Base-by-base conservation (phyloP, 2,329 filamentous ascomycete genomes). In the Pyrenophora graminea region DNA sequence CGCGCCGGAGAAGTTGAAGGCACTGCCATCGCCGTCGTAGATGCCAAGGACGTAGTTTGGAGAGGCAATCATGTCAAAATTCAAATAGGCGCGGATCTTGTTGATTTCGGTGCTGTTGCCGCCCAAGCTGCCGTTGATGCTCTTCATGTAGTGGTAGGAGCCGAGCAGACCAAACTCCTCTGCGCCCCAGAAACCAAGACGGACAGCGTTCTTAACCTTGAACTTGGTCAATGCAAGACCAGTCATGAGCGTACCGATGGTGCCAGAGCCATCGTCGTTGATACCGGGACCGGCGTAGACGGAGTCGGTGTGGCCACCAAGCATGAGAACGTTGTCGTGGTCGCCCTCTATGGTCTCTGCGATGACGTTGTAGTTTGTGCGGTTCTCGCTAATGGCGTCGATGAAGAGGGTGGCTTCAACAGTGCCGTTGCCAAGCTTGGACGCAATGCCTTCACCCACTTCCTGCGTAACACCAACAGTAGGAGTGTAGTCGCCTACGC, bases 401-500 rank as follows among this genome's bases (percentile, higher is more conserved):
- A 81, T 72, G 31, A 64, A 61, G 34, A 81, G 62, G 7, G 45
- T 57, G 6, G 62, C 69, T 9, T 56, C 39, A 13, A 74, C 63
- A 3, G 72, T 67, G 23, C 72, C 68, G n/a, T 75, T 70, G 53
- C 79, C 73, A 31, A 89, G 71, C 56, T 81, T 77, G 43, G 80
- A 71, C 12, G 85, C 66, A 32, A 86, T 73, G 2, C 80, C 77
- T 53, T 78, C 69, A 6, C 85, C 88, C 23, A 85, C 82, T 8
- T 77, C 74, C n/a, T 80, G 78, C 1, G 82, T 81, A 18, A 91
- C 74, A 2, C 87, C 86, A 53, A 90, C 87, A 1, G 85, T 88
- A 1, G 88, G 85, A 9, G 87, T 77, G 61, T 89, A 82, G 31
- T 75, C 66, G 5, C 75, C 75, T 7, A 73, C 63, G 0, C 75